Evolutionary conservation across 192 early-diverging fungal species (phyloP), one percentile per base, ranked within the genome.

Genomic region (Spizellomyces sp.): DNA sequence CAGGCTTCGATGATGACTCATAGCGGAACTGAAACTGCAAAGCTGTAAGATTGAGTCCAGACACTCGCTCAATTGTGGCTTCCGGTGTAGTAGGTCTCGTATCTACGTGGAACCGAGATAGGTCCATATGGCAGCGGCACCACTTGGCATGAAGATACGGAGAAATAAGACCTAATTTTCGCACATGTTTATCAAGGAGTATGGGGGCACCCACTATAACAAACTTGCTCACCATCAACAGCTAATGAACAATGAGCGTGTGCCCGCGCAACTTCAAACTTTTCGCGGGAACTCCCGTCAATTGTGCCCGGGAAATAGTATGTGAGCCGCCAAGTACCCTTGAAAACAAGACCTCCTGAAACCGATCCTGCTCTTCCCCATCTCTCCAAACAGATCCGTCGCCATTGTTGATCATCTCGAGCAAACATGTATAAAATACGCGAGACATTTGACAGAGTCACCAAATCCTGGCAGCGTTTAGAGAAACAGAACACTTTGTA

Each of bases 401-500:
- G 43, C 77, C 77, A 78, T 8, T 76, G 52, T 43, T 61, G 41
- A 43, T 76, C 77, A 73, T 78, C 77, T 10, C 62, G n/a, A 4
- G 69, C 22, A 62, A 76, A 76, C 2, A 46, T 6, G 22, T 62
- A 70, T 44, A 78, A 63, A 7, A 48, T 55, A 1, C 55, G 45
- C 22, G 59, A 70, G 19, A 42, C 58, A 21, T n/a, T 5, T 5
- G 68, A 50, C 4, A 71, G 61, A 4, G 67, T 69, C 27, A 41
- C 15, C 46, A 78, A 61, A 45, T 64, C 69, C 70, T 74, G 21
- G 21, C 9, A 36, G 27, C 27, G 27, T 36, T 36, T 3, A 36
- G 3, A 36, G 3, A 36, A 36, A 36, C 0, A 36, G 27, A 3
- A 2, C 27, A 36, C 27, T 3, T 36, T 36, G 27, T 36, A 36